Conservation (phyloP, 768 basidiomycete species). For the Leccinum barrowsii region DNA sequence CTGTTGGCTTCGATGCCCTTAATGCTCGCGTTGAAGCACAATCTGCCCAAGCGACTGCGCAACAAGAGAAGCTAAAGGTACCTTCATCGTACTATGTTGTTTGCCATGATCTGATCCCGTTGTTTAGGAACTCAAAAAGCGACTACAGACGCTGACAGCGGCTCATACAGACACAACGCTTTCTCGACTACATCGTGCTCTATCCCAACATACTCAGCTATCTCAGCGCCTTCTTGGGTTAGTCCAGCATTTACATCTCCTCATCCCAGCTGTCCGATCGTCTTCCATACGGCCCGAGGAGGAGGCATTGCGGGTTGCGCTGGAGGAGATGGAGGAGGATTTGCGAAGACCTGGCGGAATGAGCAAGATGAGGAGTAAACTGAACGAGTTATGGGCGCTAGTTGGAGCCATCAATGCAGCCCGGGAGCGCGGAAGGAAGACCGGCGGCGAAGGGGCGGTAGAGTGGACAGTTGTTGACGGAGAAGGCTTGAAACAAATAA, state of each 20-base stretch:
- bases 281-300: slow-evolving; percentile 78
- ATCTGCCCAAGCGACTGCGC: slow-evolving; percentile 57
- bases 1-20: slow-evolving; percentile 78
- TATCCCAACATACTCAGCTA: slow-evolving; percentile 63
- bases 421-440: slow-evolving; percentile 47
- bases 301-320: slow-evolving; percentile 62
- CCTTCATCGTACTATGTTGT: neutral
- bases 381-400: slow-evolving; percentile 84
- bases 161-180: slow-evolving; percentile 65
- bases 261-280: slow-evolving; percentile 73
- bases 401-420: slow-evolving; percentile 67
- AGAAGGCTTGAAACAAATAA: slow-evolving; percentile 73
- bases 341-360: slow-evolving; percentile 47
- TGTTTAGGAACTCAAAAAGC: slow-evolving; percentile 60
- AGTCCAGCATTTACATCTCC: slow-evolving; percentile 72
- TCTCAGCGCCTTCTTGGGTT: slow-evolving; percentile 66
- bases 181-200: slow-evolving; percentile 61
- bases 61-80: slow-evolving; percentile 65
- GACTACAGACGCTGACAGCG: slow-evolving; percentile 57
- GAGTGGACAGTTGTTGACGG: slow-evolving; percentile 89
- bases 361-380: slow-evolving; percentile 63
- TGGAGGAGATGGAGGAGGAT: slow-evolving; percentile 77
- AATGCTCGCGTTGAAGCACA: slow-evolving; percentile 78
- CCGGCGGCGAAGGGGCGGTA: slow-evolving; percentile 37
- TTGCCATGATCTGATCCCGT: slow-evolving; percentile 6